Percentiles rank a stretch among this genome's conserved stretches.
phyloP scores from a whole-genome alignment of 805 yeast species.

The Candida nemodendra region DNA sequence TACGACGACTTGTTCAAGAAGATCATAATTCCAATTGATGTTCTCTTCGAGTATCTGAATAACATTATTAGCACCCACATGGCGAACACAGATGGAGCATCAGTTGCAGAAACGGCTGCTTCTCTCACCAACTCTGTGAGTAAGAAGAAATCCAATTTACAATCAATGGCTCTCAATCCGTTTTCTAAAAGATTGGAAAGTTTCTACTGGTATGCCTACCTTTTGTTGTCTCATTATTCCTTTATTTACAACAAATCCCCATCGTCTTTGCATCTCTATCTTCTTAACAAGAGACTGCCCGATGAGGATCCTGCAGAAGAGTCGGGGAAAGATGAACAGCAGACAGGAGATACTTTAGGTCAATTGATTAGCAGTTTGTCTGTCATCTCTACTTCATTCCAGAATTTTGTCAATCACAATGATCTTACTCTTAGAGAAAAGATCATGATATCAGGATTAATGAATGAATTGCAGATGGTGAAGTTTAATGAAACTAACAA shows the following conservation, averaged over 20 bases:
- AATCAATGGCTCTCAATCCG: slow-evolving; percentile 8
- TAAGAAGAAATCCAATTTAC: slow-evolving; percentile 3
- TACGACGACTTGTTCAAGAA: slow-evolving; percentile 14
- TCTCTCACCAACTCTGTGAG: background rate
- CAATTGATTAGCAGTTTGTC: slow-evolving; percentile 26
- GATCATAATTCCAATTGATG: slow-evolving; percentile 40
- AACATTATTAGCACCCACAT: slow-evolving; percentile 45
- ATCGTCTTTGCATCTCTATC: slow-evolving; percentile 35
- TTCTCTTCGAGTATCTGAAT: slow-evolving; percentile 48
- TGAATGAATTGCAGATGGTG: slow-evolving; percentile 34
- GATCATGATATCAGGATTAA: slow-evolving; percentile 30
- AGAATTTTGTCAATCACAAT: slow-evolving; percentile 16
- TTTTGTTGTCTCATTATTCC: slow-evolving; percentile 44
- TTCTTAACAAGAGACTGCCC: slow-evolving; percentile 30
- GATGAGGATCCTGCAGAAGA: slow-evolving; percentile 14
- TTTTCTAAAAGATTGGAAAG: slow-evolving; percentile 20
- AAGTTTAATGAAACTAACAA: slow-evolving; percentile 31
- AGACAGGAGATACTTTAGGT: slow-evolving; percentile 18
- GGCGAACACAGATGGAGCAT: slow-evolving; percentile 27
- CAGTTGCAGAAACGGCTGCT: background rate
- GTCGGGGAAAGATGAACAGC: background rate
- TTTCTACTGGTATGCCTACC: slow-evolving; percentile 48
- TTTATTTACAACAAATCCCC: slow-evolving; percentile 40
- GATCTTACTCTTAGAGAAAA: slow-evolving; percentile 23
- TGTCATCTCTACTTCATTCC: slow-evolving; percentile 23